A percentile compares a stretch with the other conserved stretches of the same genome.
Evolutionary conservation across 192 early-diverging fungal species (phyloP).

Genomic region (Entomortierella beljakovae): DNA sequence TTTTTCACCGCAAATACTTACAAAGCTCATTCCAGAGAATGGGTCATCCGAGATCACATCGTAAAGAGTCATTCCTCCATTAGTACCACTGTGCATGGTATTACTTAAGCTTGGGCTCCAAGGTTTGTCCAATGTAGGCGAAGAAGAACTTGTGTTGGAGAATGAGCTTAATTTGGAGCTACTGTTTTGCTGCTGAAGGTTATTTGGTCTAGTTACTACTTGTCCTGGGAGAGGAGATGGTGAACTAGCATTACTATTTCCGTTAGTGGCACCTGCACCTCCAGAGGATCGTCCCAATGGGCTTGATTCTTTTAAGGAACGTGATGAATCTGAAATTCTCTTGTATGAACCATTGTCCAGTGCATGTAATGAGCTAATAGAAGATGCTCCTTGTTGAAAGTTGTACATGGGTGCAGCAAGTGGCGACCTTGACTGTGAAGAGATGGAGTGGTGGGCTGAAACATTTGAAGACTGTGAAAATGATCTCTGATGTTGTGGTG

Average conservation of each 20-base stretch:
- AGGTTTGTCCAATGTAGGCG: constrained; percentile 34
- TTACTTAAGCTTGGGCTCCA: constrained; percentile 37
- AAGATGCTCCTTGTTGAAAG: constrained; percentile 25
- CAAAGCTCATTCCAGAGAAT: constrained; percentile 38
- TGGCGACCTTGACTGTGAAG: constrained; percentile 27
- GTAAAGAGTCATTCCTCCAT: constrained; percentile 42
- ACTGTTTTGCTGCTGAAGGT: constrained; percentile 26
- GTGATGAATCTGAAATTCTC: constrained; percentile 40
- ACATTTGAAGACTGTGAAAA: constrained; percentile 42
- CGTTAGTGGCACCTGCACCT: constrained; percentile 14
- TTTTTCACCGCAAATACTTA: constrained; percentile 13
- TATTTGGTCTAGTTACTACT: constrained; percentile 4
- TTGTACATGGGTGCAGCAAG: constrained; percentile 45
- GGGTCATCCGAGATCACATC: constrained; percentile 50
- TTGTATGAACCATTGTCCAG: constrained; percentile 22
- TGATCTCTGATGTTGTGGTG: constrained; percentile 33
- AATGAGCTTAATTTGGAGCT: constrained; percentile 33
- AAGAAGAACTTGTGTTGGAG: constrained; percentile 13
- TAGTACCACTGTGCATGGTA: background rate
- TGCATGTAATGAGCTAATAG: constrained; percentile 44
- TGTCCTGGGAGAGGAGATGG: constrained; percentile 22
- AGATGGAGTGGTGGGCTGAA: constrained; percentile 14
- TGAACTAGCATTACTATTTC: constrained; percentile 4
- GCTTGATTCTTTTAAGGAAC: constrained; percentile 35
- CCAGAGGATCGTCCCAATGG: constrained; percentile 25